These are phyloP conservation scores for Staphylotrichum tortipilum DNA, from an alignment of 495 filamentous ascomycete species.

Conservation along the genomic window DNA sequence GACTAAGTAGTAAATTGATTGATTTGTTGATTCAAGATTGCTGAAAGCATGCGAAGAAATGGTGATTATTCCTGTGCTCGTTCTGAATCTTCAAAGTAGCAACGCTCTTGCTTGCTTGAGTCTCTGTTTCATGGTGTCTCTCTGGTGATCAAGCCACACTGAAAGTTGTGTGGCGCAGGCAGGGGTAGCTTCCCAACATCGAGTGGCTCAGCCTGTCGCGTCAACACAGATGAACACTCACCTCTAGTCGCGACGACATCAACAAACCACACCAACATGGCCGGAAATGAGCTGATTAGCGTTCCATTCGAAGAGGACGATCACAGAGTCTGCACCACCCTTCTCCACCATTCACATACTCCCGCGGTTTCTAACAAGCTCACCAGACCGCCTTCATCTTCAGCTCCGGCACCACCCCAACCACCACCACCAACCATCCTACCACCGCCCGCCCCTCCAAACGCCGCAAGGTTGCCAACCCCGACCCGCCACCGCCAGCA, in stretches of 20 bases:
- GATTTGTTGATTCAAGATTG: no score
- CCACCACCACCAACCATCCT: conserved; percentile 18
- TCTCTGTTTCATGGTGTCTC: no score
- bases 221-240: background rate
- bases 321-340: conserved; percentile 19
- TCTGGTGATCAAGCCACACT: background rate
- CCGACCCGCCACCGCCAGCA: conserved; percentile 1
- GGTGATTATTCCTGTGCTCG: no score
- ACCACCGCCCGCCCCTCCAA: conserved; percentile 48
- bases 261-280: conserved; percentile 7
- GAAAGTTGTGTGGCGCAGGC: background rate
- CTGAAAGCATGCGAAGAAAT: no score
- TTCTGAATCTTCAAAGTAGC: no score
- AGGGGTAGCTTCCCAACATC: background rate
- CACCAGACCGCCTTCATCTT: conserved; percentile 64
- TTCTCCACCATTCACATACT: background rate
- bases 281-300: conserved; percentile 2
- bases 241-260: background rate
- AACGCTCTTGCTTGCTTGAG: no score
- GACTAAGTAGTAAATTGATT: no score
- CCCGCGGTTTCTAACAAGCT: background rate
- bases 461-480: conserved; percentile 46
- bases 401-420: conserved; percentile 38
- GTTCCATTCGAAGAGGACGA: conserved; percentile 26
- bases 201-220: background rate